phyloP scores from a whole-genome alignment of 1,284 basidiomycete species.

The Ganoderma sinense region DNA sequence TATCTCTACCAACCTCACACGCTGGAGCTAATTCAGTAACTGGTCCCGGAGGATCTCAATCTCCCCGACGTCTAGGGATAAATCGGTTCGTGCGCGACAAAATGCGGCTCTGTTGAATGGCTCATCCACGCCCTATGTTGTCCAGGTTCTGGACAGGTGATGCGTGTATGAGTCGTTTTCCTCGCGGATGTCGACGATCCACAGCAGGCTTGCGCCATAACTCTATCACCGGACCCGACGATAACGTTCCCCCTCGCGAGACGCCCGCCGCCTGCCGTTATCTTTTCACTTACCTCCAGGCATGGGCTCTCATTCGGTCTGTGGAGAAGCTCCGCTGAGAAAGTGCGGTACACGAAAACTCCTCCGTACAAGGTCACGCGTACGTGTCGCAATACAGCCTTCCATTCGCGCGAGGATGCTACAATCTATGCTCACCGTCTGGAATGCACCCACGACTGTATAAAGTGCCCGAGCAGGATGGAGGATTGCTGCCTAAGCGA shows the following conservation, averaged over 20 bases:
- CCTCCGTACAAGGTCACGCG: slow-evolving; percentile 28
- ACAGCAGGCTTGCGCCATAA: slow-evolving; percentile 14
- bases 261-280: neutral
- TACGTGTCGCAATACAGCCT: slow-evolving; percentile 28
- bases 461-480: slow-evolving; percentile 10
- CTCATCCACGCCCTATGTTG: neutral
- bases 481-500: slow-evolving; percentile 5
- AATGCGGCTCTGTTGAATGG: neutral
- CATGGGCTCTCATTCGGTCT: neutral
- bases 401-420: slow-evolving; percentile 27
- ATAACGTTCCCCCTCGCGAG: neutral
- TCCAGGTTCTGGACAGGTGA: neutral
- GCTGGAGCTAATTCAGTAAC: neutral
- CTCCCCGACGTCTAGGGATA: neutral
- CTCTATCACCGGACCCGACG: neutral
- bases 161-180: neutral
- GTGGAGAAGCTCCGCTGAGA: slow-evolving; percentile 18
- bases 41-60: neutral
- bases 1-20: neutral
- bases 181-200: neutral
- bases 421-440: neutral
- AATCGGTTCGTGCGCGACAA: neutral
- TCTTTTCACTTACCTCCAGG: neutral
- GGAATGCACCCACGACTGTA: slow-evolving; percentile 18
- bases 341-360: neutral